phyloP scores from a whole-genome alignment of 148 eudicot species.

The Heliosperma pusillum region DNA sequence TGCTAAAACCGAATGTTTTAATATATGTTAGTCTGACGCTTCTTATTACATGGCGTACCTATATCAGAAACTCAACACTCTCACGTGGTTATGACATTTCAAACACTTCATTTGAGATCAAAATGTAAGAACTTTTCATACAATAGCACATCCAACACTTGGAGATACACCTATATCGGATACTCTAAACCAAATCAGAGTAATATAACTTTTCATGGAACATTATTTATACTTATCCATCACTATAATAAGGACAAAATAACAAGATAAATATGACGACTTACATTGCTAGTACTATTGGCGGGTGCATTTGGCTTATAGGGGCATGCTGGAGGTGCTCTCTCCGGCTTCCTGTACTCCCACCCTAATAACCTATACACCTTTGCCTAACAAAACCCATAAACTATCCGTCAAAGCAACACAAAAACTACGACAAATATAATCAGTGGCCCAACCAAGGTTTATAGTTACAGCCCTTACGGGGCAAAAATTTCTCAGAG shows the following conservation, averaged over 20 bases:
- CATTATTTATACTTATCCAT: background rate
- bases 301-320: constrained; percentile 46
- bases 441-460: too few relatives aligned
- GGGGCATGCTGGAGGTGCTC: constrained; percentile 78
- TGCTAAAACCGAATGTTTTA: background rate
- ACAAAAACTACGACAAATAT: background rate
- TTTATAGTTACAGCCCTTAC: too few relatives aligned
- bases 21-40: too few relatives aligned
- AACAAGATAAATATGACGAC: background rate
- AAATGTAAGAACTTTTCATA: background rate
- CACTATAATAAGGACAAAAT: too few relatives aligned
- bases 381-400: constrained; percentile 39
- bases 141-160: background rate
- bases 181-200: background rate
- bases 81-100: too few relatives aligned
- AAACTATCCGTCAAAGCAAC: background rate
- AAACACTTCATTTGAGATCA: background rate
- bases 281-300: constrained; percentile 42
- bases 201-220: background rate
- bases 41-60: too few relatives aligned
- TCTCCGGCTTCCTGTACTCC: constrained; percentile 77
- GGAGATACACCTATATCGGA: background rate
- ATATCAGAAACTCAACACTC: too few relatives aligned
- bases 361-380: constrained; percentile 65
- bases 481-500: too few relatives aligned